phyloP scores from a whole-genome alignment of 257 asterid genomes.

The Penstemon davidsonii region DNA sequence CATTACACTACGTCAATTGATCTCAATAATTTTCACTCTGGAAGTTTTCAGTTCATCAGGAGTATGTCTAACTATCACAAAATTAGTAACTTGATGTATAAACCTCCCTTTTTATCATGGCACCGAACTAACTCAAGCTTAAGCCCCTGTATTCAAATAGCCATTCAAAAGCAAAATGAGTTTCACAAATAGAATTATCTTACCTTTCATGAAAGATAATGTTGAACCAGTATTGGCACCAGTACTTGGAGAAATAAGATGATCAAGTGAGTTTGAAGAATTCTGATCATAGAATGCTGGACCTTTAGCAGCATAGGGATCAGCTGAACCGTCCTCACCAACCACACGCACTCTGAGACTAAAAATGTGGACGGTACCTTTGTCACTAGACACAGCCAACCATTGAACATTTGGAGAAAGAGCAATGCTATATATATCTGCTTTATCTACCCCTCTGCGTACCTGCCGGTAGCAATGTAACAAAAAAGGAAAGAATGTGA shows the following conservation, averaged over 20 bases:
- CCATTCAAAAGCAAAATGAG: constrained; percentile 7
- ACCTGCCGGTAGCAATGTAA: constrained; percentile 52
- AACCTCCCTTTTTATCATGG: constrained; percentile 13
- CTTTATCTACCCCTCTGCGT: constrained; percentile 90
- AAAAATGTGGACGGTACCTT: constrained; percentile 90
- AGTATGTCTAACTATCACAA: not conserved
- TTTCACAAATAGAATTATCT: constrained; percentile 23
- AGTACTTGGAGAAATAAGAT: constrained; percentile 64
- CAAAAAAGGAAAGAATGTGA: constrained; percentile 17
- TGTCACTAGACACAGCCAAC: constrained; percentile 93
- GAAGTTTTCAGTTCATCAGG: not conserved
- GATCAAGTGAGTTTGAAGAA: constrained; percentile 68
- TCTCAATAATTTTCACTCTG: not conserved
- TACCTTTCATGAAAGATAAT: constrained; percentile 90
- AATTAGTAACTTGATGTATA: constrained; percentile 2
- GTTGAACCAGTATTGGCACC: constrained; percentile 87
- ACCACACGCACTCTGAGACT: constrained; percentile 80
- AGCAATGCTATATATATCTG: constrained; percentile 77
- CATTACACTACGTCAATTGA: not conserved
- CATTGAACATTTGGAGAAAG: constrained; percentile 88
- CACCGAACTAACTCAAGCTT: constrained; percentile 21
- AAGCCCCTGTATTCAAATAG: constrained; percentile 16
- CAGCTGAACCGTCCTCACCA: constrained; percentile 62
- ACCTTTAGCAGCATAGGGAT: constrained; percentile 41
- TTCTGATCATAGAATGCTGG: constrained; percentile 50